Conservation (phyloP, 2,329 filamentous ascomycete species). For the Phyllosticta capitalensis region DNA sequence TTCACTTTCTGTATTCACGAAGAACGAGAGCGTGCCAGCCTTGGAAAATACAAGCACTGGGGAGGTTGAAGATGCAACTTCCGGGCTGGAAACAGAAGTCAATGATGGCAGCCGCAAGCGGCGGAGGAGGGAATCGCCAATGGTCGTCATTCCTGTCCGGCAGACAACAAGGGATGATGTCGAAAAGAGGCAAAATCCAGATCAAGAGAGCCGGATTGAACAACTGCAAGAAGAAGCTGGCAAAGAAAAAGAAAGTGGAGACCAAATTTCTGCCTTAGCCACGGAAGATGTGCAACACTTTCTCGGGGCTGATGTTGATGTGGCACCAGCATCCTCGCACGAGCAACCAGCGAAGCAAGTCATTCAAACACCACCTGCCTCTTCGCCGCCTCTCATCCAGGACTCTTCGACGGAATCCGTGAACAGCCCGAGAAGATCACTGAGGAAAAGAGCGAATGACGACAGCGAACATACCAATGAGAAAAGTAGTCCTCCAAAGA, state of each 20-base stretch:
- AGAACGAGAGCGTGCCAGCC: slow-evolving; percentile 18
- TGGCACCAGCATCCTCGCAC: background rate
- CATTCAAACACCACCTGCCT: background rate
- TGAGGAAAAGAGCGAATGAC: background rate
- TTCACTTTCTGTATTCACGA: background rate
- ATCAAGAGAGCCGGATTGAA: slow-evolving; percentile 17
- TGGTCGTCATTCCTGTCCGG: background rate
- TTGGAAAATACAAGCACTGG: slow-evolving; percentile 17
- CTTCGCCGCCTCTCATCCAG: background rate
- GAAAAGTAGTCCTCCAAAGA: slow-evolving; percentile 21
- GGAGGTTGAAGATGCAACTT: slow-evolving; percentile 10
- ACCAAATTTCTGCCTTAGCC: background rate
- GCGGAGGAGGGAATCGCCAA: slow-evolving; percentile 27
- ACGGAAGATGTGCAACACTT: background rate
- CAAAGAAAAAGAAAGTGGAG: background rate
- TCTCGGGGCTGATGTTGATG: background rate
- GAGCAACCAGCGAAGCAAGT: background rate
- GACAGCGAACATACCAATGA: background rate
- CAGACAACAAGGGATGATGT: background rate
- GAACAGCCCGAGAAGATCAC: background rate
- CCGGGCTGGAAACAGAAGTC: slow-evolving; percentile 19
- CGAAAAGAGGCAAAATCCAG: background rate
- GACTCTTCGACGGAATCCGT: background rate
- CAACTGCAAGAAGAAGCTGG: slow-evolving; percentile 22
- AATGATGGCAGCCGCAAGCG: slow-evolving; percentile 28